Base-by-base conservation (phyloP, 1,284 basidiomycete species). In the Pascua sp. region DNA sequence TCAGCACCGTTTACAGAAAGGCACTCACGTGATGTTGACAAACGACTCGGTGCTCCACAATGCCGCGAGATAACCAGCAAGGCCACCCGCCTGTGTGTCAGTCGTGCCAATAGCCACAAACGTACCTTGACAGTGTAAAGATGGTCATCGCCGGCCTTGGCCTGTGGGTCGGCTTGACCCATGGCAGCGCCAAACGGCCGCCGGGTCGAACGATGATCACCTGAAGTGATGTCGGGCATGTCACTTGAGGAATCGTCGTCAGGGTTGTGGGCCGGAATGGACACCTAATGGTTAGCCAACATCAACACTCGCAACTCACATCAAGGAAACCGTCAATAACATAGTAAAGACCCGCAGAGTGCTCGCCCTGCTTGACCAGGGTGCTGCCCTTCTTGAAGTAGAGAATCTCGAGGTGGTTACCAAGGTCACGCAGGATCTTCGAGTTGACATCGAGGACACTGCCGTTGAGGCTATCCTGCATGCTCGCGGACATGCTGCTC, bases 291-390 rank as follows among this genome's bases (percentile, higher is more conserved):
- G 24, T 41, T 32, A 36, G 55, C 24, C 15, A 39, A 49, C 16
- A 49, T 49, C 36, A 18, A 49, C 2, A 49, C 47, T 39, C 41
- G 15, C 13, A 32, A 65, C 70, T 66, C 40, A 98, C 92, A 68
- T 99, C 95, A 42, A 99, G 79, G 76, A 97, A 93, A 0, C 95
- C 95, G 64, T 98, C 96, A 49, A 99, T 96, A 45, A 98, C 93
- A 69, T 95, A 99, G 81, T 95, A 99, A 32, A 98, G 80, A 10
- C 95, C 95, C 85, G 64, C 60, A 15, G 67, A 78, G 40, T 62
- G 81, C 73, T 99, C 95, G 37, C 93, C 95, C 8, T 93, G 91
- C 69, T 86, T 90, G 12, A 90, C 93, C 15, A 98, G 78, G 0
- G 85, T 86, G 8, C 87, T 88, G 0, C 93, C 94, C 52, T 91